Base-by-base conservation (phyloP, 371 early-diverging fungal species). In the Choanephora cucurbitarum region DNA sequence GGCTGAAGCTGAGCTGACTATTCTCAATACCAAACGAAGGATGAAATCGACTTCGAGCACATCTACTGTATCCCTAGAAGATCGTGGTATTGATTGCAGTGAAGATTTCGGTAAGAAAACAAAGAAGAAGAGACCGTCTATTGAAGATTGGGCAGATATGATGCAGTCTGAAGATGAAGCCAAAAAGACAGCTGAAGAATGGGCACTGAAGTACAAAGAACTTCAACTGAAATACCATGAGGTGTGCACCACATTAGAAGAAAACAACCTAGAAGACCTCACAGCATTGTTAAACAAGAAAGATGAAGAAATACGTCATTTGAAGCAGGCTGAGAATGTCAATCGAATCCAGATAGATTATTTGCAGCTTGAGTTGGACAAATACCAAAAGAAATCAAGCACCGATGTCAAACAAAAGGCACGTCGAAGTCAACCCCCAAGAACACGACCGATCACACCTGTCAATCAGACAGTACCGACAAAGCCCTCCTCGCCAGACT, bases 301-400 rank as follows among this genome's bases (percentile, higher is more conserved):
- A 24, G 62, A 67, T 19, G 50, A 70, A 50, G 67, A 61, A 28
- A 67, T 67, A 47, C 50, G 55, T 5, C 64, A 56, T n/a, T 42
- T 70, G 31, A 64, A 61, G 45, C 71, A 70, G 41, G 54, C 64
- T 1, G 64, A 67, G 21, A 52, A 52, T n/a, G 58, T 64, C 15
- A 58, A 61, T 42, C 44, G 54, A 40, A 57, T 70, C 31, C 71
- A 70, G 39, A 34, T 70, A n/a, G 61, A 70, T 15, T 58, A 67
- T 28, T 11, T 70, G 39, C 71, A 70, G 28, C 34, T 46, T 3
- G 62, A 63, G 44, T 21, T 67, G 5, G 39, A 62, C 32, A 64
- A 60, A 42, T 48, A 48, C n/a, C 60, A 47, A 34, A 52, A 37
- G 37, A 37, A 37, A 37, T 37, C 37, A 37, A 37, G 11, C 10